Base-by-base conservation (phyloP, 2,329 filamentous ascomycete species). In the Ascochyta rabiei region DNA sequence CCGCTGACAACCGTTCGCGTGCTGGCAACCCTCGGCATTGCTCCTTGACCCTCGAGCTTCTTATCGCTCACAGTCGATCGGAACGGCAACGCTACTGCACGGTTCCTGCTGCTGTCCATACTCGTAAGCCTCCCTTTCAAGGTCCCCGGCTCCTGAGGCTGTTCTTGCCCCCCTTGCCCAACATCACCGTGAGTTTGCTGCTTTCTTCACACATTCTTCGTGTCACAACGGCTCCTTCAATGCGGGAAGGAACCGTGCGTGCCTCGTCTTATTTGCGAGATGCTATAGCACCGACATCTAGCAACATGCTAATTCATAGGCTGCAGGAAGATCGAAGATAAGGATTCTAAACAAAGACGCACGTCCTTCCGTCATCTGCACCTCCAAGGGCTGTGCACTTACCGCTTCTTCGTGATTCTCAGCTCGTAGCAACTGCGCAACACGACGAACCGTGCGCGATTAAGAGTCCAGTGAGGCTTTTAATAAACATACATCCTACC, bases 281-380 rank as follows among this genome's bases (percentile, higher is more conserved):
- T 56, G 49, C 42, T 48, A 55, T 56, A n/a, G n/a, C 49, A 61
- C 63, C 60, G 51, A 59, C 31, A 34, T 41, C 48, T 57, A 63
- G 73, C 64, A 69, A 66, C 70, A 64, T 45, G 72, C 71, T 75
- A 73, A 75, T 56, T 53, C 52, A 53, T 68, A 62, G 64, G 59
- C 57, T 55, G 65, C 64, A 72, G 70, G 66, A 6, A 46, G 41
- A 49, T 46, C 52, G 42, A 46, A 64, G 71, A 75, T 73, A 75
- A 74, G 70, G 53, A 54, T 54, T 61, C 63, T 61, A 59, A 68
- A 73, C 69, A 72, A 74, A 74, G 48, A 52, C 53, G 71, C 70
- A 62, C 64, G 57, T 62, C 57, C 57, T 64, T 56, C 62, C 67
- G 64, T 68, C 70, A 73, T 73, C 69, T 67, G 70, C 61, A 53